These are phyloP conservation scores for Podospora pseudocomata DNA, from an alignment of 495 filamentous ascomycete species.

Conservation along the genomic window DNA sequence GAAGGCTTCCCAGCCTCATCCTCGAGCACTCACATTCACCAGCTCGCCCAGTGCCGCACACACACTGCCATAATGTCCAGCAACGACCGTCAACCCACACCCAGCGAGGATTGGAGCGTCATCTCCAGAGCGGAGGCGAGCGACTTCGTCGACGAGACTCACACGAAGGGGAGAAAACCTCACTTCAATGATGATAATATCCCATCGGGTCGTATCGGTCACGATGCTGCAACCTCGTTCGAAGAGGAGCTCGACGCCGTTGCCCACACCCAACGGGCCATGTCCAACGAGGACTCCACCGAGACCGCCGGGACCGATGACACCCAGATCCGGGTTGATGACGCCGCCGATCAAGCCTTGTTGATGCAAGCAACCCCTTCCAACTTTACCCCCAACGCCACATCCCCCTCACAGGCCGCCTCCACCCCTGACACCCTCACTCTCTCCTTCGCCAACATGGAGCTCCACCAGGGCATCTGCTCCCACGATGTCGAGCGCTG, in stretches of 20 bases:
- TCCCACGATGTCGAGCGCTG: conserved; percentile 12
- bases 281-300: conserved; percentile 17
- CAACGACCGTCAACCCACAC: background rate
- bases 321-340: conserved; percentile 5
- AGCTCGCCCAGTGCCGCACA: no score
- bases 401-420: no score
- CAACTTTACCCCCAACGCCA: no score
- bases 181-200: conserved; percentile 32
- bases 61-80: background rate
- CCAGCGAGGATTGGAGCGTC: background rate
- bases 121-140: background rate
- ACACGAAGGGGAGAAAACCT: conserved; percentile 26
- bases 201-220: conserved; percentile 22
- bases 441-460: background rate
- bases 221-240: conserved; percentile 5
- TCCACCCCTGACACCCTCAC: no score
- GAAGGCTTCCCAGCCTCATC: background rate
- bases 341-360: no score
- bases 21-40: background rate
- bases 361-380: no score
- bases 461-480: conserved; percentile 7
- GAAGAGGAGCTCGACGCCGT: background rate
- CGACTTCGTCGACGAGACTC: conserved; percentile 7
- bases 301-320: conserved; percentile 15
- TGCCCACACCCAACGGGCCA: no score